A percentile compares a stretch with the other conserved stretches of the same genome.
These are phyloP conservation scores for Ehretia macrophylla DNA, from an alignment of 257 asterid genomes.

Conservation along the genomic window DNA sequence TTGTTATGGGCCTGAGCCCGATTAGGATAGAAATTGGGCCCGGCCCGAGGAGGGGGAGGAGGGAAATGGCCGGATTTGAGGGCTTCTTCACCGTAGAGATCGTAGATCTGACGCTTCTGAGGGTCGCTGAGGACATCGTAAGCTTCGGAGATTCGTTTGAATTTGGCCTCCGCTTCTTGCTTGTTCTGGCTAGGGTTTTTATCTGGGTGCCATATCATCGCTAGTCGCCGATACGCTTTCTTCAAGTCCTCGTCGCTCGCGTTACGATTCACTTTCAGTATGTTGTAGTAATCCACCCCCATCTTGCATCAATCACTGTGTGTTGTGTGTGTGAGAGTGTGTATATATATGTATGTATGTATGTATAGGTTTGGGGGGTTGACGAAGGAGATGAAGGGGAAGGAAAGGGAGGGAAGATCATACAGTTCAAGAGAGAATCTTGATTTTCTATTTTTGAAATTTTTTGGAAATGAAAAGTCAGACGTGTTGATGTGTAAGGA, in stretches of 20 bases:
- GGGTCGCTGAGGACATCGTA: constrained; percentile 95
- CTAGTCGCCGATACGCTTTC: constrained; percentile 79
- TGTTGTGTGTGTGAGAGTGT: neutral
- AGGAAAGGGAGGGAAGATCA: too few species aligned
- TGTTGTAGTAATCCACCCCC: constrained; percentile 98
- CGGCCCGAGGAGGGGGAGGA: constrained; percentile 53
- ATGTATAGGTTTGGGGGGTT: neutral
- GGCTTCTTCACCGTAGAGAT: constrained; percentile 95
- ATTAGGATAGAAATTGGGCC: constrained; percentile 9
- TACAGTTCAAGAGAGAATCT: too few species aligned
- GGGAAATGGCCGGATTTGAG: constrained; percentile 78
- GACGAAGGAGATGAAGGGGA: too few species aligned
- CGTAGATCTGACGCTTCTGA: constrained; percentile 99
- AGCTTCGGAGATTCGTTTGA: constrained; percentile 95
- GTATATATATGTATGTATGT: neutral
- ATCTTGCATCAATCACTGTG: constrained; percentile 16
- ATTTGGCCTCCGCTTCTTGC: constrained; percentile 83
- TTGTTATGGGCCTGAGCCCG: neutral
- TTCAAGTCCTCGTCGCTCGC: constrained; percentile 88
- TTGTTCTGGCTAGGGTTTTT: constrained; percentile 61
- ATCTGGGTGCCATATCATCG: constrained; percentile 99
- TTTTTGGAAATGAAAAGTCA: too few species aligned
- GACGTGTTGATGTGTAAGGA: too few species aligned
- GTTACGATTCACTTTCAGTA: constrained; percentile 85
- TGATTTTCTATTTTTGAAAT: too few species aligned